Evolutionary conservation across 108 stramenopile genomes (phyloP), one percentile per base, ranked within the genome.

Genomic region (Skeletonema potamos): DNA sequence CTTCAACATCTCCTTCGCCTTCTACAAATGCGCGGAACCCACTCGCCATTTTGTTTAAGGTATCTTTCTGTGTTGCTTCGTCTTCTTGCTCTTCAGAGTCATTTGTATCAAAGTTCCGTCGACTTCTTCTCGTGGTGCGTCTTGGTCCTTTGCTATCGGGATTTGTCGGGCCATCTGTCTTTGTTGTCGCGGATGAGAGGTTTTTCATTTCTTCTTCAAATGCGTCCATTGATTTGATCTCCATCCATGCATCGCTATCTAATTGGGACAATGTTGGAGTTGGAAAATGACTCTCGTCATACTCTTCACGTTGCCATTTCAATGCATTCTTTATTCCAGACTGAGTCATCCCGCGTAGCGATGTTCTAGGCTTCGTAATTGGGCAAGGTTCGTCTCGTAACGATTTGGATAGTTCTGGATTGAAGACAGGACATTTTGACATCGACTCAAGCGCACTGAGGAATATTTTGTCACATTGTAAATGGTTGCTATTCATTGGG

Each of bases 161-260:
- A 0, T 61, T 68, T 20, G 6, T 24, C 20, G 30, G 8, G 9
- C 46, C 27, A 32, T 26, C 32, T 17, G 27, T 32, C 8, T 39
- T 44, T 3, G 44, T 58, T 39, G 61, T 73, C 2, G 60, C 28
- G 30, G 22, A 46, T 12, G 76, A 59, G 46, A 78, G 43, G 20
- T 33, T 61, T 51, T 66, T 71, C 70, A 78, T 78, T 58, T 78
- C 70, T 28, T 64, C 65, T 55, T 73, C 62, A 54, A 73, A 58
- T 27, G 76, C 66, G 29, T 82, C 71, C 64, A 82, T 65, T 30
- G 74, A 68, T 13, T 80, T 46, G 8, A 86, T 62, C 9, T 76
- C 84, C 82, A 90, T 73, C 89, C 89, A 90, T 54, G 48, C 61
- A 34, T 90, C 89, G 66, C 68, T 72, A 58, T 89, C 86, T 27